Base-by-base conservation (phyloP, 495 filamentous ascomycete genomes). In the Lentithecium fluviatile region DNA sequence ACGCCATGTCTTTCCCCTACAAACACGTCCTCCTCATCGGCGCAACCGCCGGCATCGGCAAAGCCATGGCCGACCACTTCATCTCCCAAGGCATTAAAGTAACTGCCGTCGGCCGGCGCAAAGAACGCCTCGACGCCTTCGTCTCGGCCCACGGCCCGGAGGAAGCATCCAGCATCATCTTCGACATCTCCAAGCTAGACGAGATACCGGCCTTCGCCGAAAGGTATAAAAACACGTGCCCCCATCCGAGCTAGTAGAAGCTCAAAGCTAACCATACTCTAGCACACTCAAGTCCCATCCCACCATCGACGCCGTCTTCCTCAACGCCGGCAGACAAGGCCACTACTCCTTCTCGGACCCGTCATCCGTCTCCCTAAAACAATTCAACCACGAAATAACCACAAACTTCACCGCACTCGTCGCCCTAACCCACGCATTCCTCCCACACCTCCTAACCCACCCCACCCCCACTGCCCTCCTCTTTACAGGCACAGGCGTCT, bases 401-500 rank as follows among this genome's bases (percentile, higher is more conserved):
- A 49, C 48, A 47, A 70, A 70, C 25, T 70, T 64, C 60, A 54
- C 38, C 4, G 52, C 59, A 23, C 47, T 61, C 32, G 65, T 70
- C 6, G 52, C 46, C 21, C 45, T 70, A 13, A 56, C 65, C 1
- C 58, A 66, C 24, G 65, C 58, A 19, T 70, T 70, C 29, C 42
- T 70, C 13, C 60, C 64, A 2, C 52, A 58, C 46, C 51, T 70
- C 19, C 52, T 66, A 26, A 29, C n/a, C 32, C 52, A 56, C 13
- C 4, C 15, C 0, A n/a, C 47, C 24, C 11, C 26, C 10, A 11
- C 20, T 1, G 45, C n/a, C 3, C 45, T 60, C 17, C 50, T 62
- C 38, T 52, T 58, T 42, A 76, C 79, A 0, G 70, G 70, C 4
- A 77, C 78, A 8, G 73, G 76, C 52, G 53, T 80, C 17, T 69